Conservation (phyloP, 805 yeast species). For the Hemisphaericaspora nanyangensis region DNA sequence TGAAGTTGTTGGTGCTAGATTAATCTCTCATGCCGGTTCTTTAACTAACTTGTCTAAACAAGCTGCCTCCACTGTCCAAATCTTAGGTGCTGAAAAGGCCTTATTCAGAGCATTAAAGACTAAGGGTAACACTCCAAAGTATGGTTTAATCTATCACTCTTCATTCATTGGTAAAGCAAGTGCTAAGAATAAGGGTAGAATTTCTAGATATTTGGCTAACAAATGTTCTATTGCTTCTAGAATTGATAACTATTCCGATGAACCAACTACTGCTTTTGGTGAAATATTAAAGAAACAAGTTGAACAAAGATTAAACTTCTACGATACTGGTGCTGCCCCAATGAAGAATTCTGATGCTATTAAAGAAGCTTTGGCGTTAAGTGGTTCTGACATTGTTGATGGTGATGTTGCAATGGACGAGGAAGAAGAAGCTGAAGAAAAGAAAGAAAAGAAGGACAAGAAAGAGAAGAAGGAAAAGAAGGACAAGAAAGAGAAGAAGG, state of each 20-base stretch:
- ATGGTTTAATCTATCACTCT: conserved; percentile 93
- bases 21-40: conserved; percentile 98
- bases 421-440: conserved; percentile 21
- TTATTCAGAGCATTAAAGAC: conserved; percentile 94
- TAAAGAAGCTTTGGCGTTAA: conserved; percentile 78
- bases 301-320: conserved; percentile 93
- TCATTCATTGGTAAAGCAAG: conserved; percentile 92
- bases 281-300: conserved; percentile 91
- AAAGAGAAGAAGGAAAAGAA: conserved; percentile 20
- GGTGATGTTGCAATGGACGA: conserved; percentile 20
- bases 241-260: conserved; percentile 95
- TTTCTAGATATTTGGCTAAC: conserved; percentile 97
- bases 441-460: conserved; percentile 22
- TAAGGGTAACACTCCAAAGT: conserved; percentile 94
- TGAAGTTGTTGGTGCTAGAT: conserved; percentile 97
- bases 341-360: conserved; percentile 95
- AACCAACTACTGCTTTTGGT: conserved; percentile 89
- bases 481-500: conserved; percentile 23
- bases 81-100: conserved; percentile 96
- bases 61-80: conserved; percentile 99
- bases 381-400: conserved; percentile 46
- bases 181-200: conserved; percentile 97
- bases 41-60: conserved; percentile 93
- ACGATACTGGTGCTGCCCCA: conserved; percentile 95
- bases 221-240: conserved; percentile 98